Evolutionary conservation across 495 filamentous ascomycete species (phyloP).

Genomic region (Aspergillus haitiensis): DNA sequence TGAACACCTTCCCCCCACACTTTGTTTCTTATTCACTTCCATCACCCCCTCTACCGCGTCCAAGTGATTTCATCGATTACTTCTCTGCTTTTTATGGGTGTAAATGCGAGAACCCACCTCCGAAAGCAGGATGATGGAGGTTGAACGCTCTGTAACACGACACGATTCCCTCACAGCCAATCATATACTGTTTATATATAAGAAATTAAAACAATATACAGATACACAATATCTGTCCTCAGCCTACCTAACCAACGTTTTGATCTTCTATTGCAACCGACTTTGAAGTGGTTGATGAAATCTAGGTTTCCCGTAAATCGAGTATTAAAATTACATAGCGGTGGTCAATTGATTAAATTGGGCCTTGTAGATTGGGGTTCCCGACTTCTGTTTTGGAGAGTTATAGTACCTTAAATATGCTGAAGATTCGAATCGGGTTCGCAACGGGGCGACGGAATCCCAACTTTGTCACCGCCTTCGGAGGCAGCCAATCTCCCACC

Average conservation of each 20-base stretch:
- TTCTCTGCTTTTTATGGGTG: conserved; percentile 6
- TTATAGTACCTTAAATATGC: too few relatives aligned
- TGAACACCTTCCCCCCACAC: conserved; percentile 8
- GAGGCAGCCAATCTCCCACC: conserved; percentile 14
- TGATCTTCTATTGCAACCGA: too few relatives aligned
- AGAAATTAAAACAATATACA: conserved; percentile 12
- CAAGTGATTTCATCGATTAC: neutral
- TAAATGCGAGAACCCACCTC: conserved; percentile 9
- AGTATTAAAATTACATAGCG: too few relatives aligned
- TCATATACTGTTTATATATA: conserved; percentile 11
- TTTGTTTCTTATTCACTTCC: conserved; percentile 4
- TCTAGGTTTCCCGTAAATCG: too few relatives aligned
- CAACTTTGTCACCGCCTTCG: conserved; percentile 33
- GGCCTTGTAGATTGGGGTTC: too few relatives aligned
- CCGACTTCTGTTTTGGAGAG: too few relatives aligned
- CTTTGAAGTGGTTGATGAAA: too few relatives aligned
- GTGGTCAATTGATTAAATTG: too few relatives aligned
- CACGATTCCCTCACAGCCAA: neutral
- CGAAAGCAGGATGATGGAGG: conserved; percentile 16
- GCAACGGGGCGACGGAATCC: conserved; percentile 4
- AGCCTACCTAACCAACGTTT: too few relatives aligned
- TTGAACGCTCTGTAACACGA: conserved; percentile 22
- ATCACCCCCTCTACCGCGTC: neutral
- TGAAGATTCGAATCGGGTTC: too few relatives aligned
- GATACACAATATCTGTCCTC: neutral